Base-by-base conservation (phyloP, 805 yeast genomes). In the Pichia rugopelliculosa region DNA sequence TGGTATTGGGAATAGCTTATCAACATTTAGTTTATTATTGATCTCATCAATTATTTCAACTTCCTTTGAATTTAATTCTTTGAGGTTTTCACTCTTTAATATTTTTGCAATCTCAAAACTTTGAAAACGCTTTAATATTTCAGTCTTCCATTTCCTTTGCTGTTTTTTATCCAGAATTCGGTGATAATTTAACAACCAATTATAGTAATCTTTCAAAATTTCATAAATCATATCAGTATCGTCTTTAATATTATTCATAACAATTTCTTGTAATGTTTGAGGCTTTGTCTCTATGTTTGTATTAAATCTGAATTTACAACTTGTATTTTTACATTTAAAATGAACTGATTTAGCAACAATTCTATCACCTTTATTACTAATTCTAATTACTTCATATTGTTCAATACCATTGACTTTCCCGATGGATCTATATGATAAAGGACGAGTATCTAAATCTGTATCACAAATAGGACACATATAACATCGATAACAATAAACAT, bases 241-340 rank as follows among this genome's bases (percentile, higher is more conserved):
- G 37, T 36, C 36, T 3, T 44, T 48, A 4, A 48, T 45, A 18
- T 59, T 56, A 1, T 49, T 27, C 13, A 44, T 50, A 15, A 69
- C 52, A 11, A 69, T 66, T 2, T 59, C 53, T 6, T 50, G 39
- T 37, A 76, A 51, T 7, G 77, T 62, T 42, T 64, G 70, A 1
- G 79, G 79, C 45, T 65, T 71, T 20, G 59, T 56, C 8, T 74
- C 63, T 5, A 66, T 47, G 1, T 62, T 66, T 1, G 79, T 70
- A n/a, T 53, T 46, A 46, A 65, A 75, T 17, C 53, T 47, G 48
- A 65, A 75, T 0, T 12, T 25, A 59, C 67, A 76, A 3, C 48
- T 40, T 51, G 76, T 69, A 42, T 47, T 54, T 4, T 53, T 50
- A 56, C 81, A 76, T 13, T 51, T 53, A 46, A 75, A 72, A 8